Evolutionary conservation across 306 rosid species (phyloP).

Genomic region (Albizia julibrissin): DNA sequence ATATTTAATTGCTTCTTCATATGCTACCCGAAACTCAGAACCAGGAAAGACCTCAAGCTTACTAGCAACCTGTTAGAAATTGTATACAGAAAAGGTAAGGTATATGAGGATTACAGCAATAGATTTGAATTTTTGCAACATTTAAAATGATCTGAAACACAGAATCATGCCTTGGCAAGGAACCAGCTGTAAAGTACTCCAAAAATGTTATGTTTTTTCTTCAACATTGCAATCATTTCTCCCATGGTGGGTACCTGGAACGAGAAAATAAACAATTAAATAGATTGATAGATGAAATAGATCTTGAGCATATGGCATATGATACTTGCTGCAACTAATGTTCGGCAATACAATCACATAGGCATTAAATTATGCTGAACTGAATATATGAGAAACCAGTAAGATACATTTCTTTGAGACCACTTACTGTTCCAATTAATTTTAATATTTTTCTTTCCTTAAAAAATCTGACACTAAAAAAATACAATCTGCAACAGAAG

Average conservation of each 20-base stretch:
- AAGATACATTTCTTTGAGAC: not conserved
- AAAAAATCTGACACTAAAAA: not conserved
- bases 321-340: not conserved
- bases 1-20: conserved; percentile 93
- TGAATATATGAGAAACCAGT: not conserved
- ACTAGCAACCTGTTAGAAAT: conserved; percentile 73
- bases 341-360: not conserved
- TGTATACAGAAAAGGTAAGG: not conserved
- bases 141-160: conserved; percentile 24
- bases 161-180: conserved; percentile 83
- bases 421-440: not conserved
- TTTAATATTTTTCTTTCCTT: not conserved
- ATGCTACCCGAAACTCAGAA: conserved; percentile 90
- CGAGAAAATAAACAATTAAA: conserved; percentile 31
- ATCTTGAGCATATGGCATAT: conserved; percentile 21
- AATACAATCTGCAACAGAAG: not conserved
- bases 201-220: conserved; percentile 78
- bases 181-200: conserved; percentile 91
- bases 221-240: conserved; percentile 82
- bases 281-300: conserved; percentile 26
- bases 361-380: not conserved
- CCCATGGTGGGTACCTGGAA: conserved; percentile 78
- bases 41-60: conserved; percentile 91
- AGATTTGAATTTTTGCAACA: conserved; percentile 1
- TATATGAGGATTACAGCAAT: conserved; percentile 16